phyloP scores from a whole-genome alignment of 805 yeast genomes.

The Ogataea paradorogensis region DNA sequence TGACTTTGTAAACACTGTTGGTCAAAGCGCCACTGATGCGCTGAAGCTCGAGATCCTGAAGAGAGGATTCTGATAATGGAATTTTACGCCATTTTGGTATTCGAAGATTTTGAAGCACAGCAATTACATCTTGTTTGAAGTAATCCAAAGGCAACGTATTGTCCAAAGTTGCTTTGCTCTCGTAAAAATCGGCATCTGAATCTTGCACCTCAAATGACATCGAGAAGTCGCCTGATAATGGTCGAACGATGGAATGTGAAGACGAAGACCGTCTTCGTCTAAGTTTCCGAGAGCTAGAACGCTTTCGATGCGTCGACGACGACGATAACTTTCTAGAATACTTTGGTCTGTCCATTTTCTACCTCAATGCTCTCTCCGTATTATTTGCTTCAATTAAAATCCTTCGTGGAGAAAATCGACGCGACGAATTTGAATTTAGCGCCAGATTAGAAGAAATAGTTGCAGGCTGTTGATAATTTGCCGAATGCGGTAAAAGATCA shows the following conservation, averaged over 20 bases:
- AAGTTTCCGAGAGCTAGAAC: conserved; percentile 25
- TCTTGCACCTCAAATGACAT: not conserved
- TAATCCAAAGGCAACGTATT: conserved; percentile 78
- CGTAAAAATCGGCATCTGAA: conserved; percentile 13
- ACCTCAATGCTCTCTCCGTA: too few relatives aligned
- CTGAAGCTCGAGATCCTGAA: conserved; percentile 47
- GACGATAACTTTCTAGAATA: conserved; percentile 21
- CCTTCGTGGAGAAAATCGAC: not conserved
- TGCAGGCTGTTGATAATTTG: conserved; percentile 6
- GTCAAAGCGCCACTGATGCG: conserved; percentile 93
- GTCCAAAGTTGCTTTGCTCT: conserved; percentile 60
- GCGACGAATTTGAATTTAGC: conserved; percentile 1
- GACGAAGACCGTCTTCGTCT: conserved; percentile 26
- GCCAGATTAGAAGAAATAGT: too few relatives aligned
- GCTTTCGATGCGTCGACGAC: conserved; percentile 18
- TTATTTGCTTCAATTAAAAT: not conserved
- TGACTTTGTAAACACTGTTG: conserved; percentile 76
- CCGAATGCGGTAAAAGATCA: conserved; percentile 18
- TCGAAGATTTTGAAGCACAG: conserved; percentile 57
- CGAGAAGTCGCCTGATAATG: conserved; percentile 18
- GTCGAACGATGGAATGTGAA: conserved; percentile 20
- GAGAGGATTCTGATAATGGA: conserved; percentile 30
- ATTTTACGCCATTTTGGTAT: conserved; percentile 80
- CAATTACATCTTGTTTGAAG: conserved; percentile 75
- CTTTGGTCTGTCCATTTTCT: conserved; percentile 25